These are phyloP conservation scores for Myxozyma vanderwaltii DNA, from an alignment of 805 yeast species.

Conservation along the genomic window DNA sequence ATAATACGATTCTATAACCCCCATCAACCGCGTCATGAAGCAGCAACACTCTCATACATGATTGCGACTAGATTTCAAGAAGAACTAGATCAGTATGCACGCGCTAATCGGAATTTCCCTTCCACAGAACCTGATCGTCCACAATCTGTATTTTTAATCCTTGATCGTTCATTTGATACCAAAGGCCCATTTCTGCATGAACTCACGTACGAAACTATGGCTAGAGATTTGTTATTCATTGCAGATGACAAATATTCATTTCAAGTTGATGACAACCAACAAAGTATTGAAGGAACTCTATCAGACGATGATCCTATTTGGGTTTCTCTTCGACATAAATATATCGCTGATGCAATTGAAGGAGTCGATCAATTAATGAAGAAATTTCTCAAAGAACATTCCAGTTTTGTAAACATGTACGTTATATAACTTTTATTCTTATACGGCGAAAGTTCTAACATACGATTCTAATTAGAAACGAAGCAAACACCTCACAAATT, in stretches of 20 bases:
- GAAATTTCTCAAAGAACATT: slow-evolving; percentile 70
- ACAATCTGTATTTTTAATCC: slow-evolving; percentile 69
- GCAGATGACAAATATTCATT: slow-evolving; percentile 54
- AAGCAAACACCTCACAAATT: slow-evolving; percentile 41
- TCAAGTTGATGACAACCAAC: slow-evolving; percentile 32
- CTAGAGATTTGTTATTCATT: slow-evolving; percentile 67
- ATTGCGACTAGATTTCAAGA: slow-evolving; percentile 73
- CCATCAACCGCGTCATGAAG: slow-evolving; percentile 52
- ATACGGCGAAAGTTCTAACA: too few relatives aligned
- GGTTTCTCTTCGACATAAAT: slow-evolving; percentile 69
- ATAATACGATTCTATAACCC: slow-evolving; percentile 72
- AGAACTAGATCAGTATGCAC: slow-evolving; percentile 72
- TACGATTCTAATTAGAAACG: neutral
- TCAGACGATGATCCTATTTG: slow-evolving; percentile 70
- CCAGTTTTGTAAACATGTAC: slow-evolving; percentile 52
- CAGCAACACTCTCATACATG: slow-evolving; percentile 63
- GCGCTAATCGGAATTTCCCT: slow-evolving; percentile 67
- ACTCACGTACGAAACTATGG: slow-evolving; percentile 88
- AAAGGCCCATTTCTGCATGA: slow-evolving; percentile 86
- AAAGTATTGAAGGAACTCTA: slow-evolving; percentile 52
- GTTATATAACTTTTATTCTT: neutral
- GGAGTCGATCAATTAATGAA: slow-evolving; percentile 58
- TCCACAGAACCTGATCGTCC: slow-evolving; percentile 55
- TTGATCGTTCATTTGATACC: slow-evolving; percentile 83
- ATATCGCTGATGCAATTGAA: slow-evolving; percentile 73